Evolutionary conservation across 75 land plant species (phyloP).

Genomic region (Gnetum montanum): DNA sequence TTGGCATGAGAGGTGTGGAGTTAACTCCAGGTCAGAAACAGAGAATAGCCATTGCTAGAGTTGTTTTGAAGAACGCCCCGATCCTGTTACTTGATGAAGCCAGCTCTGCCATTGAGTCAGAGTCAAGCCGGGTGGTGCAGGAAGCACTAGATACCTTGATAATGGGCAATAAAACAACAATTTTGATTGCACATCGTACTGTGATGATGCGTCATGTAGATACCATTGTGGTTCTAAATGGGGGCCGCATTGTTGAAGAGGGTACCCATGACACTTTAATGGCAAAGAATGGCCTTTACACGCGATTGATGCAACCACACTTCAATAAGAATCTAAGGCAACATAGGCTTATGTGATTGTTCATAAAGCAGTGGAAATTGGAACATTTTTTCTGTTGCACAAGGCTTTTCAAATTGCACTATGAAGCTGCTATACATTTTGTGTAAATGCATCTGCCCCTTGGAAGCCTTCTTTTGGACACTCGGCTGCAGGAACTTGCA

Average conservation of each 20-base stretch:
- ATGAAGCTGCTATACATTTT: too few species aligned
- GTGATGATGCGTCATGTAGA: constrained; percentile 99
- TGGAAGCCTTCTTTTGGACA: too few species aligned
- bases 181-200: constrained; percentile 86
- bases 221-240: constrained; percentile 88
- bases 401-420: too few species aligned
- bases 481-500: too few species aligned
- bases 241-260: constrained; percentile 92
- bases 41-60: constrained; percentile 93
- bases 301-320: constrained; percentile 95
- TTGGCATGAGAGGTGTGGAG: constrained; percentile 95
- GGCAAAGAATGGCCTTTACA: constrained; percentile 83
- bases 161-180: constrained; percentile 96
- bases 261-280: constrained; percentile 84
- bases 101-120: constrained; percentile 88
- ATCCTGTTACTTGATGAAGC: constrained; percentile 95
- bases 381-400: too few species aligned
- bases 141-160: constrained; percentile 94
- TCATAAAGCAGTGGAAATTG: too few species aligned
- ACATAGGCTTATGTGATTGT: constrained; percentile 63
- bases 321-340: constrained; percentile 75
- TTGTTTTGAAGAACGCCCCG: constrained; percentile 90
- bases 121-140: constrained; percentile 91
- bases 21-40: constrained; percentile 94
- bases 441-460: too few species aligned